Evolutionary conservation across 2,329 filamentous ascomycete genomes (phyloP), one percentile per base, ranked within the genome.

Genomic region (Coniochaeta sp.): DNA sequence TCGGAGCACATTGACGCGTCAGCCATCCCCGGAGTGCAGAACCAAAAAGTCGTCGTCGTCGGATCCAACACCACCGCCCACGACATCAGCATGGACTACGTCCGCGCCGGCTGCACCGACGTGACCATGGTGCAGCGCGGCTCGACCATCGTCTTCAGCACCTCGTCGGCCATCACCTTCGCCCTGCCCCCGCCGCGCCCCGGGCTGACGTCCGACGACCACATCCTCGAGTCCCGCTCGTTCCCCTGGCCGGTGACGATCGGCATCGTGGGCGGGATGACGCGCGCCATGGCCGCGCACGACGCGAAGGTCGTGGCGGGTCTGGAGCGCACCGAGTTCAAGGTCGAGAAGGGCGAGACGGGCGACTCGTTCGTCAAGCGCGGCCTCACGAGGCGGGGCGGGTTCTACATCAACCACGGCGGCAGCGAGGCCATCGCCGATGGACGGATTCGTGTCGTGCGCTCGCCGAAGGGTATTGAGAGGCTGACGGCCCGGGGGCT

Each of bases 101-200:
- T 81, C 38, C 84, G 88, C 65, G 82, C 83, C 59, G 87, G 87
- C 0, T 85, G 6, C 32, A 12, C 84, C 60, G 74, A 82, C 2
- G 81, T 88, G 1, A 89, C 86, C 0, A 86, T 90, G 68, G 77
- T 89, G 0, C 87, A 90, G 69, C 79, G 87, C 5, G 83, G 81
- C 3, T 82, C 78, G 16, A 54, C 19, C 47, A 26, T 26, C 14
- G 47, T 54, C 9, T 32, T 54, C 47, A 54, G 38, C 38, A 16
- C 7, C 38, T 42, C 38, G 38, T 42, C 47, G 47, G 47, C 19
- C 12, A 54, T 26, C 9, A 17, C 12, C 14, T 8, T 17, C 38
- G 10, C 12, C 10, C 17, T 54, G 47, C 47, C 14, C 14, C 7
- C 8, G 38, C 8, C 7, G 38, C 8, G 38, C 38, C 4, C 47